Evolutionary conservation across 164 flowering plant species (phyloP).

Genomic region (Vitis amurensis): DNA sequence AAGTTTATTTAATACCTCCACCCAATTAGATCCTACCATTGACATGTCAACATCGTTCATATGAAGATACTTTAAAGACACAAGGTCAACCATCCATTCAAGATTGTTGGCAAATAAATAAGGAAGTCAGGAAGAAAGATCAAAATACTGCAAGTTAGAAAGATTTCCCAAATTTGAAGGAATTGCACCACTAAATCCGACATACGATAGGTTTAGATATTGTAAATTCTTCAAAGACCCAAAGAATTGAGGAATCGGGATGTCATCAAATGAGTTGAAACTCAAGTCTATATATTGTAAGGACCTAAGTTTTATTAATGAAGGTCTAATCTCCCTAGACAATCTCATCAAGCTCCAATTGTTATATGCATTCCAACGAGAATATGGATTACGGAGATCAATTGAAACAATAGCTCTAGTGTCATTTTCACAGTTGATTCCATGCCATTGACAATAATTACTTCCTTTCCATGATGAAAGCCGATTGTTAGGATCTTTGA

Average conservation of each 20-base stretch:
- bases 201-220: too few relatives aligned
- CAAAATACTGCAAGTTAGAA: conserved; percentile 24
- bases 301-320: conserved; percentile 25
- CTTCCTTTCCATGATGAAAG: too few relatives aligned
- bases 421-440: not conserved
- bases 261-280: conserved; percentile 24
- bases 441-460: too few relatives aligned
- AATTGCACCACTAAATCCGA: not conserved
- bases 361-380: conserved; percentile 10
- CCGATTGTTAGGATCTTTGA: too few relatives aligned
- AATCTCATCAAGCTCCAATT: conserved; percentile 29
- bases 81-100: conserved; percentile 27
- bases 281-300: conserved; percentile 32
- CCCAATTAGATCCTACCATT: too few relatives aligned
- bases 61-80: conserved; percentile 18
- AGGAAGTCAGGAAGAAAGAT: conserved; percentile 17
- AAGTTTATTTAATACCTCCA: too few relatives aligned
- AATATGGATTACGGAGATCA: conserved; percentile 28
- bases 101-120: conserved; percentile 13
- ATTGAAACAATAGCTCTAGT: conserved; percentile 25
- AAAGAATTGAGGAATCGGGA: conserved; percentile 7
- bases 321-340: conserved; percentile 34
- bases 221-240: too few relatives aligned
- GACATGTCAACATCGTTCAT: conserved; percentile 26
- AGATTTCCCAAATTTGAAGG: conserved; percentile 32